phyloP scores from a whole-genome alignment of 2,329 filamentous ascomycete species.

The Diaporthe eres region DNA sequence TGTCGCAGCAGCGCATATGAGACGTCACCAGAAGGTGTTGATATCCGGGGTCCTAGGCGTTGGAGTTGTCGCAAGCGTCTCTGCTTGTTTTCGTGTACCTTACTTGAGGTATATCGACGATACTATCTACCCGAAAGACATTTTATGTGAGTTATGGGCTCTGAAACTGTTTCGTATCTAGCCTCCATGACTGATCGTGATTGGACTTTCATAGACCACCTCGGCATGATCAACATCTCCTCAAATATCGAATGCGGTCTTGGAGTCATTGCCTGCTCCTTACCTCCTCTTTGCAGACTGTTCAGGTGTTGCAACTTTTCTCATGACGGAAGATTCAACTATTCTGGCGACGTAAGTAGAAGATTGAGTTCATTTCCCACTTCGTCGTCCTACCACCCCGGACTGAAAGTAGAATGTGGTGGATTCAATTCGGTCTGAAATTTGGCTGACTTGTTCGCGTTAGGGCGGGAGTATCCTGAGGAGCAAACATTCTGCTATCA shows the following conservation, averaged over 20 bases:
- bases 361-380: background rate
- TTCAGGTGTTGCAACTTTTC: background rate
- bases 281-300: background rate
- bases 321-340: background rate
- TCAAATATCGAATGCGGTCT: slow-evolving; percentile 23
- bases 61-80: background rate
- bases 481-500: background rate
- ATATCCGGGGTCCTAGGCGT: background rate
- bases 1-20: background rate
- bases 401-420: no score
- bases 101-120: background rate
- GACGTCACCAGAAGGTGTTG: background rate
- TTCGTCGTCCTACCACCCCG: background rate
- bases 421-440: background rate
- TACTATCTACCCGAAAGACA: background rate
- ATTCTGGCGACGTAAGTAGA: background rate
- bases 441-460: background rate
- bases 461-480: background rate
- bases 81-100: slow-evolving; percentile 10
- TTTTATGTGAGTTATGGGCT: background rate
- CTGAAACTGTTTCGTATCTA: no score
- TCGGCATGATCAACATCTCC: background rate
- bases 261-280: slow-evolving; percentile 4
- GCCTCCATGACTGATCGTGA: background rate
- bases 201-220: background rate